Evolutionary conservation across 192 early-diverging fungal genomes (phyloP).

Genomic region (Funneliformis geosporum): DNA sequence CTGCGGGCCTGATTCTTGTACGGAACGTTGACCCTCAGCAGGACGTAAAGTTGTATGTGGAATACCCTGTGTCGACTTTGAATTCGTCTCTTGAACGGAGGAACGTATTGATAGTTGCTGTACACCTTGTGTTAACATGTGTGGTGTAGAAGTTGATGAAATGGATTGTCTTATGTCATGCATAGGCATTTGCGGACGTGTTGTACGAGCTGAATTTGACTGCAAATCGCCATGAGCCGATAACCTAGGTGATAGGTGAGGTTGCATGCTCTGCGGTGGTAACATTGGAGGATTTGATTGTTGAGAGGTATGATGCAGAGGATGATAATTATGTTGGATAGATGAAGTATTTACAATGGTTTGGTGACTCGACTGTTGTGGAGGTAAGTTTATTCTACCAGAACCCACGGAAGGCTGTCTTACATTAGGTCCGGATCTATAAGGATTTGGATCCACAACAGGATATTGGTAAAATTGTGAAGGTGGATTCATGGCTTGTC

Average conservation of each 20-base stretch:
- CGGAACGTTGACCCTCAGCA: neutral
- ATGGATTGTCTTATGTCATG: neutral
- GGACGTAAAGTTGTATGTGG: neutral
- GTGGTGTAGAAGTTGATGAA: neutral
- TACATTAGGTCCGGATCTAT: neutral
- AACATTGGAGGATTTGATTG: neutral
- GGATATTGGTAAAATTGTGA: neutral
- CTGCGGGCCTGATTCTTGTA: neutral
- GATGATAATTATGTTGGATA: neutral
- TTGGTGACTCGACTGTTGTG: neutral
- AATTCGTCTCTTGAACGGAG: neutral
- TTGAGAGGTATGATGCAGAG: neutral
- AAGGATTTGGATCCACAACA: neutral
- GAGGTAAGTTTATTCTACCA: neutral
- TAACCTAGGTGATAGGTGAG: neutral
- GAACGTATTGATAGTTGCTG: neutral
- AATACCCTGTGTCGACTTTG: neutral
- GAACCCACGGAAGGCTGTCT: neutral
- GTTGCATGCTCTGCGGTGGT: neutral
- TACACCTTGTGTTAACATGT: neutral
- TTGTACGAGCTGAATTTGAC: neutral
- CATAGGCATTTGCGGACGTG: neutral
- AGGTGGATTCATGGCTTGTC: neutral
- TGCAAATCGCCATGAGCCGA: neutral
- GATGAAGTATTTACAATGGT: constrained; percentile 8